phyloP scores from a whole-genome alignment of 352 stramenopile species.

The Pythium scleroteichum region DNA sequence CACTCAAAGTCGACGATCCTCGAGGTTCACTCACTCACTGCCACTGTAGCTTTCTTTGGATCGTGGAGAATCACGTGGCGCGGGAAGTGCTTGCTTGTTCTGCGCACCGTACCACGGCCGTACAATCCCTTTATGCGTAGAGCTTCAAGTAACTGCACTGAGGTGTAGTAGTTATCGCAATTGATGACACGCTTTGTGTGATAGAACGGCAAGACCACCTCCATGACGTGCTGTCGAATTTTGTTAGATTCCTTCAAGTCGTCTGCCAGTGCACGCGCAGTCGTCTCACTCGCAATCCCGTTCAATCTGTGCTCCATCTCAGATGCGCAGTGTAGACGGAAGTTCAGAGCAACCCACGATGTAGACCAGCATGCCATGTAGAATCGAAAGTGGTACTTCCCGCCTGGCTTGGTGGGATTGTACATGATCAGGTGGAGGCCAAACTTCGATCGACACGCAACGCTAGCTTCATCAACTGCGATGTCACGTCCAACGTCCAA shows the following conservation, averaged over 20 bases:
- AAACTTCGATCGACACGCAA: constrained; percentile 33
- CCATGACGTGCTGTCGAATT: constrained; percentile 28
- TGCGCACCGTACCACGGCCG: constrained; percentile 22
- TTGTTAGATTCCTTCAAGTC: neutral
- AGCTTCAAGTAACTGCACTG: constrained; percentile 24
- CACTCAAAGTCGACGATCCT: no score
- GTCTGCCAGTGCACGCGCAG: neutral
- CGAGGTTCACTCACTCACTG: constrained; percentile 13
- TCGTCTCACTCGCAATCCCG: neutral
- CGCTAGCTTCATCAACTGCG: constrained; percentile 29
- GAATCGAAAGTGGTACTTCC: constrained; percentile 40
- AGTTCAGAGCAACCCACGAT: constrained; percentile 31
- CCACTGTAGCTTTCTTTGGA: constrained; percentile 13
- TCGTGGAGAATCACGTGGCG: constrained; percentile 12
- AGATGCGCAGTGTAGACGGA: constrained; percentile 29
- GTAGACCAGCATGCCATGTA: constrained; percentile 36
- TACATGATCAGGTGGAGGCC: constrained; percentile 31
- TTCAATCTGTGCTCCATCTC: constrained; percentile 17
- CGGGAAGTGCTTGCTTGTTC: constrained; percentile 28
- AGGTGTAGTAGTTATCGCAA: constrained; percentile 41
- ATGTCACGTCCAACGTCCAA: constrained; percentile 26
- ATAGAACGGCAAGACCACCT: constrained; percentile 29
- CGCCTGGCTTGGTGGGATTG: constrained; percentile 32
- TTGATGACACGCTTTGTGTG: constrained; percentile 28
- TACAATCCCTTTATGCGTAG: constrained; percentile 30